These are phyloP conservation scores for Argentina anserina DNA, from an alignment of 306 rosid species.

Conservation along the genomic window DNA sequence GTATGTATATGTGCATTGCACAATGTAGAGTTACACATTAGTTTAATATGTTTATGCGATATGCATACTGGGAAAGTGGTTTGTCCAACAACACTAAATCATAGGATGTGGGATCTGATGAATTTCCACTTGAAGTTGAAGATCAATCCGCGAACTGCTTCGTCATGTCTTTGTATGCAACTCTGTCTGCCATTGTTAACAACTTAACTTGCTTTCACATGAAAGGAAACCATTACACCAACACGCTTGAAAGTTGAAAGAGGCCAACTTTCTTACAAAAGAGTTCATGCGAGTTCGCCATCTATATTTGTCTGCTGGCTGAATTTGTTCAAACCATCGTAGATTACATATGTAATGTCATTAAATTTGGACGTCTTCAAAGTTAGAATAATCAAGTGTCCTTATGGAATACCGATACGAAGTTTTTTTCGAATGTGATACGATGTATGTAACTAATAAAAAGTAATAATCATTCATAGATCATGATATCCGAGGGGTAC, in stretches of 20 bases:
- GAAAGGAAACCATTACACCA: constrained; percentile 25
- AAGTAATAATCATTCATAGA: neutral
- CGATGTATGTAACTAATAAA: neutral
- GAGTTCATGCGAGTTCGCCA: constrained; percentile 17
- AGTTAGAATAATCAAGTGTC: constrained; percentile 1
- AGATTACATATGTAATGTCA: neutral
- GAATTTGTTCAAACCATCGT: constrained; percentile 25
- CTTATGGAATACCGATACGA: neutral
- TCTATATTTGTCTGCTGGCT: constrained; percentile 25
- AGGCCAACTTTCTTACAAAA: constrained; percentile 15
- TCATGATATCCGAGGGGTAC: neutral
- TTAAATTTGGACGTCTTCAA: constrained; percentile 4
- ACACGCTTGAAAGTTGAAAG: constrained; percentile 24
- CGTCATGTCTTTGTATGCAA: constrained; percentile 19
- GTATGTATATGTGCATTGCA: neutral
- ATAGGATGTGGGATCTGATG: constrained; percentile 29
- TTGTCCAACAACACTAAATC: constrained; percentile 21
- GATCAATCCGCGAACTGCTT: constrained; percentile 18
- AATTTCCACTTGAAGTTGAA: constrained; percentile 30
- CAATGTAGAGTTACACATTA: neutral
- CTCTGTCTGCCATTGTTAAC: constrained; percentile 54
- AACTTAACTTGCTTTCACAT: neutral
- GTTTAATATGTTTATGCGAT: neutral
- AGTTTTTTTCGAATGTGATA: neutral
- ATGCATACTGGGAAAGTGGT: neutral